Base-by-base conservation (phyloP, 129 eudicot genomes). In the Flaveria trinervia region DNA sequence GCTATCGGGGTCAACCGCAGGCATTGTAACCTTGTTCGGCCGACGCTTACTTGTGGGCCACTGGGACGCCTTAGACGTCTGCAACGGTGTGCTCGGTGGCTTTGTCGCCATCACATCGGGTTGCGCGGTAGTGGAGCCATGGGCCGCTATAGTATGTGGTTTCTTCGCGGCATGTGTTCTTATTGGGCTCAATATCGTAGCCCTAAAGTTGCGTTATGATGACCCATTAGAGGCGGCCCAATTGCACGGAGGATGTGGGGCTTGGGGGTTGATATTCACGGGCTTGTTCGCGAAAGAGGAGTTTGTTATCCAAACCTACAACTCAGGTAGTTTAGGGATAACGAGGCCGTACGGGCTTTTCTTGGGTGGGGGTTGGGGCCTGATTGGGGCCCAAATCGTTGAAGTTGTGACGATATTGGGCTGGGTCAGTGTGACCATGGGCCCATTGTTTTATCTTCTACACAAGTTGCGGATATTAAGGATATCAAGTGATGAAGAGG, bases 211-310 rank as follows among this genome's bases (percentile, higher is more conserved):
- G 17, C 79, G 67, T 0, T 85, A 71, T 14, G 92, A 88, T 9
- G 89, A 88, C 80, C 92, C 92, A 9, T 66, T 88, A 26, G 92
- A 88, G 79, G 92, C 92, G 16, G 78, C 92, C 52, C 92, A 88
- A 68, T 78, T 88, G 67, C 92, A 88, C 36, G 92, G 92, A 4
- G 92, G 92, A 23, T 88, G 92, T 64, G 92, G 89, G 43, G 88
- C 89, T 16, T 88, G 89, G 92, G 92, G 92, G 17, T 72, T 88
- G 62, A 78, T 88, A 8, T 88, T 85, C 49, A 88, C 92, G 45
- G 92, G 92, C 56, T 70, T 88, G 49, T 88, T 88, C 13, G 89
- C 92, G 1, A 85, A 88, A 83, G 84, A 88, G 75, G 89, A 88
- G 56, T 88, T 85, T 6, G 84, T 85, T 6, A 56, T 85, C 50